Base-by-base conservation (phyloP, 163 green algal genomes). In the Chlorella variabilis region DNA sequence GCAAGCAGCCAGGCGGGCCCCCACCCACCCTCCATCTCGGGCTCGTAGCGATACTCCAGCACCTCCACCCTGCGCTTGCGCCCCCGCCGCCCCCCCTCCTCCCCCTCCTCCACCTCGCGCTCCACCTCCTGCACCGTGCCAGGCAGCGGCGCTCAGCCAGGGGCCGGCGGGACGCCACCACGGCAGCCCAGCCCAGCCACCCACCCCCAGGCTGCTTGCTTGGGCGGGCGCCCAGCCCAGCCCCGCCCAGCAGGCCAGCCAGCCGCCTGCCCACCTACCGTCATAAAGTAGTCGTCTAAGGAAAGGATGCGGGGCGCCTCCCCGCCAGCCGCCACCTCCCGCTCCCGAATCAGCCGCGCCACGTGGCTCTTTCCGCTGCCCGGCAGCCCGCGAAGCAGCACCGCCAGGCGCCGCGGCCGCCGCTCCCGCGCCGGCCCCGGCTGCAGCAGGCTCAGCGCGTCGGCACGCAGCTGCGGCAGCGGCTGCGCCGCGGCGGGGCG, bases 281-380 rank as follows among this genome's bases (percentile, higher is more conserved):
- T 89, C 76, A 94, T 83, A 83, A 95, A 96, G 84, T 96, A 96
- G 73, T 95, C 90, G 49, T 96, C 92, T 3, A 96, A 82, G 70
- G 90, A 88, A 66, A 93, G 87, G 21, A 95, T 91, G 34, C 92
- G 81, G 1, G 91, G 91, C 9, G 87, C 63, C n/a, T 89, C 80
- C 4, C 81, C 86, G 2, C 89, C 88, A 9, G 86, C 77, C 27
- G 83, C 77, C 59, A 89, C 58, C 86, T 95, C 92, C 29, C 88
- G 42, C 23, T 93, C 87, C 1, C 89, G 82, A 23, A 95, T 79
- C 68, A 80, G 75, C 49, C 82, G 78, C 4, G 93, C 91, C 27
- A 91, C 41, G 62, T 87, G 66, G 33, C 89, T 94, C 78, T 97
- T 96, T 76, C 93, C 93, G 59, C 88, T 93, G 75, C 93, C 93